These are phyloP conservation scores for Vitis hybrid DNA, from an alignment of 177 flowering plant genomes.

Conservation along the genomic window DNA sequence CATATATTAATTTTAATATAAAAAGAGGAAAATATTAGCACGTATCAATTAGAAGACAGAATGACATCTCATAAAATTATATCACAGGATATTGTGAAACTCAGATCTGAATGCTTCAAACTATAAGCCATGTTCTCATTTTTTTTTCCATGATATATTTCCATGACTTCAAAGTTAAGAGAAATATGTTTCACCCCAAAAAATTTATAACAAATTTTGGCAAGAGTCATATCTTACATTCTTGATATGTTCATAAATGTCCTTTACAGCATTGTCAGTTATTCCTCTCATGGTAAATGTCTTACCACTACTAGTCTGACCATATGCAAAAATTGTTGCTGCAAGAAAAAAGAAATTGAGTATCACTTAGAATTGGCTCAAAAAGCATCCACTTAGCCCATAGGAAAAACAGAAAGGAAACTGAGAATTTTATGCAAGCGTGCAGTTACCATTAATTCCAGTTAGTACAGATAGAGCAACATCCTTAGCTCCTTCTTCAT, in stretches of 20 bases:
- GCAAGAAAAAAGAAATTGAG: slow-evolving; percentile 16
- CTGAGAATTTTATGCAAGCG: background rate
- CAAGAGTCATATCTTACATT: slow-evolving; percentile 33
- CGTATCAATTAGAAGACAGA: background rate
- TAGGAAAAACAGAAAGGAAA: background rate
- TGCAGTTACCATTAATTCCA: slow-evolving; percentile 61
- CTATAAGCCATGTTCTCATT: background rate
- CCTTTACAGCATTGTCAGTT: slow-evolving; percentile 57
- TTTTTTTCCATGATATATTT: background rate
- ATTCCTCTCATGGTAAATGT: slow-evolving; percentile 82
- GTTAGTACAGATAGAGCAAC: slow-evolving; percentile 67
- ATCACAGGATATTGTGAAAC: background rate
- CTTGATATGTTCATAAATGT: slow-evolving; percentile 58
- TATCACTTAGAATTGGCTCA: background rate
- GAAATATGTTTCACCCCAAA: background rate
- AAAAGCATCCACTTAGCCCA: background rate
- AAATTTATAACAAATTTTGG: background rate
- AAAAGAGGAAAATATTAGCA: background rate
- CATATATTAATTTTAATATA: background rate
- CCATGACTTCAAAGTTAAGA: background rate
- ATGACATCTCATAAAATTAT: background rate
- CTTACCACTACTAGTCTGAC: slow-evolving; percentile 84
- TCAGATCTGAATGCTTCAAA: background rate
- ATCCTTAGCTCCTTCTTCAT: slow-evolving; percentile 70
- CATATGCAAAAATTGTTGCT: slow-evolving; percentile 87